phyloP scores from a whole-genome alignment of 805 yeast species.

The Barnettozyma wickerhamii region DNA sequence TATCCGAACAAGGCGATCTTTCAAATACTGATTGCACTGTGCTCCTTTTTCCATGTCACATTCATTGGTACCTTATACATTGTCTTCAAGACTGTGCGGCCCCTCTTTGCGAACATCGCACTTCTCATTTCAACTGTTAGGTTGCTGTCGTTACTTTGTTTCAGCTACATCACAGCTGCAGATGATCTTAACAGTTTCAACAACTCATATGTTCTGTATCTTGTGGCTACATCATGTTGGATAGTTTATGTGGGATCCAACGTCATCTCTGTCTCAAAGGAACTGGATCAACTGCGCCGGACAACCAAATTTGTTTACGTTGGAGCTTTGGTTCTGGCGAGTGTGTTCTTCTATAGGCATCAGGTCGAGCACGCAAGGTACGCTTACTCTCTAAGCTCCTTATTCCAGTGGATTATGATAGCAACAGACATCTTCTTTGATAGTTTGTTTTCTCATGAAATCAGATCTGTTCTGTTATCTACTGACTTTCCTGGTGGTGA shows the following conservation, averaged over 20 bases:
- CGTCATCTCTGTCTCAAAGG: neutral
- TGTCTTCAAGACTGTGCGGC: neutral
- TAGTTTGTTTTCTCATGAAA: constrained; percentile 4
- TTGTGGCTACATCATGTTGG: constrained; percentile 8
- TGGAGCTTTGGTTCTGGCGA: neutral
- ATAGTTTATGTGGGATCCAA: constrained; percentile 7
- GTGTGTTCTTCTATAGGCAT: constrained; percentile 14
- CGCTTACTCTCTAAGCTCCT: constrained; percentile 15
- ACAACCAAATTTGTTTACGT: constrained; percentile 2
- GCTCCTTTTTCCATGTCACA: constrained; percentile 9
- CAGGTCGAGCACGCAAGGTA: constrained; percentile 13
- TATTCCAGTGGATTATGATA: constrained; percentile 16
- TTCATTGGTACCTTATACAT: neutral
- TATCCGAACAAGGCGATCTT: constrained; percentile 17
- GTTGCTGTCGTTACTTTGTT: constrained; percentile 7
- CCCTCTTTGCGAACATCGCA: neutral
- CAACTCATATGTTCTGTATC: constrained; percentile 10
- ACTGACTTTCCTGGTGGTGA: constrained; percentile 8
- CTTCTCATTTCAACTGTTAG: neutral
- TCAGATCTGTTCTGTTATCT: constrained; percentile 1
- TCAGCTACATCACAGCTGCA: constrained; percentile 10
- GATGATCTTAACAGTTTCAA: constrained; percentile 10
- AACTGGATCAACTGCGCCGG: constrained; percentile 2
- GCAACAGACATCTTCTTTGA: constrained; percentile 14
- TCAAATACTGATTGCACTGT: constrained; percentile 13